Conservation (phyloP, 1,284 basidiomycete genomes). For the Phellinidium pouzarii region DNA sequence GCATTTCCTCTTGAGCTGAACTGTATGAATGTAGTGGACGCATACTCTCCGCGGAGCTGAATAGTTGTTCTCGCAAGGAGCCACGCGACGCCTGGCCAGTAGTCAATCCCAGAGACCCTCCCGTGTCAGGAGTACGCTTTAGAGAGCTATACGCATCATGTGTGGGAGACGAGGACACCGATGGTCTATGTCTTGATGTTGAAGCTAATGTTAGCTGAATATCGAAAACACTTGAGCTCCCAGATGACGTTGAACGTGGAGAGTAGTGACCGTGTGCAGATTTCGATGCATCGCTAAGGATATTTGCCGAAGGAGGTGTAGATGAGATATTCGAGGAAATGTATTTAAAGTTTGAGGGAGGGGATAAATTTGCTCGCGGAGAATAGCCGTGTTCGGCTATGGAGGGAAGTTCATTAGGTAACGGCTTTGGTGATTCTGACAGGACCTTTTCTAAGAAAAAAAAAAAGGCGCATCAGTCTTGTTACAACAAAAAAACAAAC, state of each 20-base stretch:
- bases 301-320: not conserved
- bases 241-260: conserved; percentile 1
- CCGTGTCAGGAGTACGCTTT: not conserved
- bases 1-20: not conserved
- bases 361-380: not conserved
- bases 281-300: not conserved
- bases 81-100: not conserved
- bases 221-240: not conserved
- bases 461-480: not conserved
- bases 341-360: not conserved
- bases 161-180: not conserved
- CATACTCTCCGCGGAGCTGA: not conserved
- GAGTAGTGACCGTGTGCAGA: not conserved
- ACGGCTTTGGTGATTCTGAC: conserved; percentile 5
- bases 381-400: not conserved
- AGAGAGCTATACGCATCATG: not conserved
- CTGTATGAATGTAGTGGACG: not conserved
- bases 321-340: not conserved
- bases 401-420: conserved; percentile 4
- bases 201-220: not conserved
- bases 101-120: not conserved
- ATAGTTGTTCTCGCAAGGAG: not conserved
- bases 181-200: not conserved
- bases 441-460: not conserved
- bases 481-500: not conserved